These are phyloP conservation scores for Dactylellina parvicollis DNA, from an alignment of 2,329 filamentous ascomycete genomes.

Conservation along the genomic window DNA sequence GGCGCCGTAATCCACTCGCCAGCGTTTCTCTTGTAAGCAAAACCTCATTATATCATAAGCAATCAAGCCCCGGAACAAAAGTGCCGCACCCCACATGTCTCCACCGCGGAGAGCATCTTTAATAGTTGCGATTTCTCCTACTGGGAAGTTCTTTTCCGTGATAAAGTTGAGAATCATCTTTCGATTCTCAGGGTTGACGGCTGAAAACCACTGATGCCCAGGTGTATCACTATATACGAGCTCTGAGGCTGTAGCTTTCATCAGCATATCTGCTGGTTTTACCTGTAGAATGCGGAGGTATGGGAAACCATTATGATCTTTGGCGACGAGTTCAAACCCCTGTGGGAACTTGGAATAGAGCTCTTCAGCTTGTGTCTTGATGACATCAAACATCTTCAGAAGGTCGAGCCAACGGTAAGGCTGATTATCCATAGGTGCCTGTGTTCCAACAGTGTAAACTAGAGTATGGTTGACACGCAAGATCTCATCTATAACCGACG, in stretches of 20 bases:
- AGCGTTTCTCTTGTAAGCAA: conserved; percentile 69
- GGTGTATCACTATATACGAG: conserved; percentile 63
- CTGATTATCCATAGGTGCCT: conserved; percentile 66
- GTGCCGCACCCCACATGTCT: conserved; percentile 60
- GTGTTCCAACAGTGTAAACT: conserved; percentile 70
- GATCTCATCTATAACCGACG: conserved; percentile 65
- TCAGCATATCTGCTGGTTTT: conserved; percentile 59
- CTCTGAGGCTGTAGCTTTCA: conserved; percentile 60
- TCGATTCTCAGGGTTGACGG: conserved; percentile 61
- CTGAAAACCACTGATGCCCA: conserved; percentile 60
- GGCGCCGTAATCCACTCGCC: conserved; percentile 73
- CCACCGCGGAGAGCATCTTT: conserved; percentile 59
- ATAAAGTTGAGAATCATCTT: conserved; percentile 64
- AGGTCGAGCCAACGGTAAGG: conserved; percentile 69
- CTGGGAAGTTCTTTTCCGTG: conserved; percentile 59
- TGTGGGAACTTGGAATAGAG: conserved; percentile 60
- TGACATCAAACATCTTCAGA: conserved; percentile 66
- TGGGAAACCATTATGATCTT: conserved; percentile 62
- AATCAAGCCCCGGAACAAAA: conserved; percentile 69
- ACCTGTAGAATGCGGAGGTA: conserved; percentile 64
- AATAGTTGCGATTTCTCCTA: conserved; percentile 59
- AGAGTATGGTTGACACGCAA: conserved; percentile 71
- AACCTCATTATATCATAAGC: conserved; percentile 68
- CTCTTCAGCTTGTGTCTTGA: conserved; percentile 60
- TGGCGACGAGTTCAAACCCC: conserved; percentile 64